Conservation (phyloP, 805 yeast genomes). For the Pichia californica region DNA sequence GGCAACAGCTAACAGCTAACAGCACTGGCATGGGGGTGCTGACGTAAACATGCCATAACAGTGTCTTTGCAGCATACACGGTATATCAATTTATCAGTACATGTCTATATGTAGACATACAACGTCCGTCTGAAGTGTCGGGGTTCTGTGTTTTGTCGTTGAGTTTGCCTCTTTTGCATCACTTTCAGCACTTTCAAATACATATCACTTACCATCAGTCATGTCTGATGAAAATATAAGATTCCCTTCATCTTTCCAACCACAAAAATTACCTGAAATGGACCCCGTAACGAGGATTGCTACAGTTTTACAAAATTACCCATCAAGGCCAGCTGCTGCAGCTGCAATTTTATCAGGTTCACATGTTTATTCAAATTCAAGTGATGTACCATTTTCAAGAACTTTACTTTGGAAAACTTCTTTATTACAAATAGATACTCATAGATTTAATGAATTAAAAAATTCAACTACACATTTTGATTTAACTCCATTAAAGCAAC, state of each 20-base stretch:
- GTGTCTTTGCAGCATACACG: too few species aligned
- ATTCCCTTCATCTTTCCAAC: not conserved
- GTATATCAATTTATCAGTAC: too few species aligned
- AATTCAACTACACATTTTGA: slow-evolving; percentile 14
- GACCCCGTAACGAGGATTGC: slow-evolving; percentile 1
- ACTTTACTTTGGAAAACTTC: slow-evolving; percentile 19
- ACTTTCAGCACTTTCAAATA: too few species aligned
- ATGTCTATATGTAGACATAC: too few species aligned
- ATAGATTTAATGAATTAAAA: slow-evolving; percentile 1
- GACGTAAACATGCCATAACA: too few species aligned
- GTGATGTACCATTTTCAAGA: slow-evolving; percentile 13
- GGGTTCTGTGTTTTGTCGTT: too few species aligned
- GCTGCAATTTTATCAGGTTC: slow-evolving; percentile 9
- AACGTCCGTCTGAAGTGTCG: too few species aligned
- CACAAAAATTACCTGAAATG: not conserved
- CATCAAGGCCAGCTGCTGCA: slow-evolving; percentile 9
- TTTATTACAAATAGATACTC: slow-evolving; percentile 10
- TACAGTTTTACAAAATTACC: slow-evolving; percentile 1
- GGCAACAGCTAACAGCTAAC: too few species aligned
- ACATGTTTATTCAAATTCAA: slow-evolving; percentile 7
- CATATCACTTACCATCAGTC: not conserved
- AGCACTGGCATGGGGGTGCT: too few species aligned
- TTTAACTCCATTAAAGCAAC: slow-evolving; percentile 15
- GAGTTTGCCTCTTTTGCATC: too few species aligned
- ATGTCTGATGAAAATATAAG: not conserved